Percentiles rank a stretch among this genome's conserved stretches.
phyloP scores from a whole-genome alignment of 192 early-diverging fungal genomes.

The Geranomyces variabilis region DNA sequence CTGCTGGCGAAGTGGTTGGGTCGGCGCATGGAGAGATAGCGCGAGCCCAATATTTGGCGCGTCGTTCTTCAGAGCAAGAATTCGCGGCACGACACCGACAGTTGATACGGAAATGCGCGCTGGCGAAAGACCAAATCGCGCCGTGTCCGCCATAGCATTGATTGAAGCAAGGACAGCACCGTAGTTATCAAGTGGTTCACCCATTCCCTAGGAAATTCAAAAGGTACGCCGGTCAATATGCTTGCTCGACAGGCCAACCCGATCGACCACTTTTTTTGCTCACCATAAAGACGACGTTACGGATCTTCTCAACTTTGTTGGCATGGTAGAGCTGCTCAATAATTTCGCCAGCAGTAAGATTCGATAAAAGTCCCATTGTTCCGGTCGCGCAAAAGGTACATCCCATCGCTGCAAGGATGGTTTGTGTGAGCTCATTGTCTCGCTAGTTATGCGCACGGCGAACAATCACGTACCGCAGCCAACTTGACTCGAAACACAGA shows the following conservation, averaged over 20 bases:
- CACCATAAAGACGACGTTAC: slow-evolving; percentile 49
- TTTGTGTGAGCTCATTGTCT: no score
- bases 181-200: slow-evolving; percentile 64
- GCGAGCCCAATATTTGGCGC: slow-evolving; percentile 56
- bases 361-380: slow-evolving; percentile 58
- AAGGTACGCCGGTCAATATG: slow-evolving; percentile 21
- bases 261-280: no score
- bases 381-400: slow-evolving; percentile 66
- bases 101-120: slow-evolving; percentile 56
- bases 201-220: slow-evolving; percentile 53
- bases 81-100: slow-evolving; percentile 60
- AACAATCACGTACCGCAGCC: slow-evolving; percentile 41
- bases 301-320: slow-evolving; percentile 53
- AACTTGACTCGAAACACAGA: slow-evolving; percentile 59
- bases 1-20: slow-evolving; percentile 49
- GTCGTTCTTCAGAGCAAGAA: slow-evolving; percentile 46
- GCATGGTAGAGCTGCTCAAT: slow-evolving; percentile 60
- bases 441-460: no score
- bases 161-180: slow-evolving; percentile 48
- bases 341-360: slow-evolving; percentile 57
- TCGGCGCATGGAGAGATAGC: slow-evolving; percentile 59
- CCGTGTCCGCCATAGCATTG: slow-evolving; percentile 52
- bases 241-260: no score
- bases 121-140: slow-evolving; percentile 48
- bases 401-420: slow-evolving; percentile 41